A percentile compares a stretch with the other conserved stretches of the same genome.
Conservation (phyloP, 2,329 filamentous ascomycete genomes). For the Leptosphaerulina australis region DNA sequence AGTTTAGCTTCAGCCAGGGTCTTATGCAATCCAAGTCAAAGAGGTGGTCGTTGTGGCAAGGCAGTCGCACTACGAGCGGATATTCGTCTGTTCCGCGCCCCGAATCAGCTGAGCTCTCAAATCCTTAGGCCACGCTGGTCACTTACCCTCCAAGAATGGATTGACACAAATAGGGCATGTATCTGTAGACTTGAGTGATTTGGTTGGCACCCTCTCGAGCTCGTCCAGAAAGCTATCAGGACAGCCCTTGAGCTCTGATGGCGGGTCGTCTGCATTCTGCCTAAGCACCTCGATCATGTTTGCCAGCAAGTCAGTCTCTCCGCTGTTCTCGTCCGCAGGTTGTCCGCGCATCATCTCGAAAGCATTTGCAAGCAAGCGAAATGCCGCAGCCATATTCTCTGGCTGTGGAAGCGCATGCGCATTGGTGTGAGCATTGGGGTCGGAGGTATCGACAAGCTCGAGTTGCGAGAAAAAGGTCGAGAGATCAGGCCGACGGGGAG, state of each 20-base stretch:
- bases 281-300: constrained; percentile 63
- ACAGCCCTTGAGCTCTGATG: constrained; percentile 65
- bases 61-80: constrained; percentile 67
- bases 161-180: constrained; percentile 66
- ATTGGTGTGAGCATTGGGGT: constrained; percentile 58
- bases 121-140: neutral
- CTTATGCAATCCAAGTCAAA: constrained; percentile 70
- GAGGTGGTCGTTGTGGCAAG: constrained; percentile 65
- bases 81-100: constrained; percentile 54
- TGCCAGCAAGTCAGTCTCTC: constrained; percentile 54
- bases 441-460: constrained; percentile 62
- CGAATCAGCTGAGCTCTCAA: constrained; percentile 25
- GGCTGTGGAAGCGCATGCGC: constrained; percentile 65
- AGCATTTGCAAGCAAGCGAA: constrained; percentile 65
- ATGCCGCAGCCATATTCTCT: constrained; percentile 65
- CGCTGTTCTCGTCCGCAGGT: constrained; percentile 40
- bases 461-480: constrained; percentile 69
- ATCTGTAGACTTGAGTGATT: constrained; percentile 59
- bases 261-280: constrained; percentile 63
- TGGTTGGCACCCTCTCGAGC: constrained; percentile 64
- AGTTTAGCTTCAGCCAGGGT: constrained; percentile 68
- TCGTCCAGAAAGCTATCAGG: constrained; percentile 66
- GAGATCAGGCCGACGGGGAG: constrained; percentile 65
- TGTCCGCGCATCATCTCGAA: constrained; percentile 62
- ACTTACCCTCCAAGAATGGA: constrained; percentile 63